Percentiles rank a stretch among this genome's conserved stretches.
Evolutionary conservation across 345 rosid genomes (phyloP).

Genomic region (Hibiscus syriacus): DNA sequence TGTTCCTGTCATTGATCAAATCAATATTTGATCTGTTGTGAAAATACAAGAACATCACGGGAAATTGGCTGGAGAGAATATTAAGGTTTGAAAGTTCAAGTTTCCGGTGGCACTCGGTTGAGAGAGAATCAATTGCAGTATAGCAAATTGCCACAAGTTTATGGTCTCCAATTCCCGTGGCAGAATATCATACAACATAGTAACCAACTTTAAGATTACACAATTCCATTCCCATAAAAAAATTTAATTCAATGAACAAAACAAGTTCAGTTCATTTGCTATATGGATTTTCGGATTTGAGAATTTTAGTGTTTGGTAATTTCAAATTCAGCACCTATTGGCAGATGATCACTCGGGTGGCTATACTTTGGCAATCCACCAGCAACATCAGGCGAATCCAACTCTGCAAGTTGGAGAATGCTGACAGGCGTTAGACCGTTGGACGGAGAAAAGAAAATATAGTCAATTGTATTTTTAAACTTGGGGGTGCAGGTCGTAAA

Average conservation of each 20-base stretch:
- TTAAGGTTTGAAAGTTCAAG: too few species aligned
- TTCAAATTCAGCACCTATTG: slow-evolving; percentile 83
- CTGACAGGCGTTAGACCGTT: slow-evolving; percentile 49
- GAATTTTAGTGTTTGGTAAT: slow-evolving; percentile 28
- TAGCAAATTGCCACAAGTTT: too few species aligned
- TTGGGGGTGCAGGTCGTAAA: slow-evolving; percentile 89
- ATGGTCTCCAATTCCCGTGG: too few species aligned
- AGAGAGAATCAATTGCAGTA: too few species aligned
- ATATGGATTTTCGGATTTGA: not conserved
- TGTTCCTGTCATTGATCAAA: too few species aligned
- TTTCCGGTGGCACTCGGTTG: too few species aligned
- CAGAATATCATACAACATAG: too few species aligned
- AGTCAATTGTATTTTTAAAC: slow-evolving; percentile 73
- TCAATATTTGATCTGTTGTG: too few species aligned
- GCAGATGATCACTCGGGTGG: slow-evolving; percentile 96
- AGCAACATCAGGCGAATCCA: slow-evolving; percentile 44
- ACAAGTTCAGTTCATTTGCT: not conserved
- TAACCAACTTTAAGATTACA: not conserved
- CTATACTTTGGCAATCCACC: slow-evolving; percentile 69
- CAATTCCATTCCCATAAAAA: not conserved
- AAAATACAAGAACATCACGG: too few species aligned
- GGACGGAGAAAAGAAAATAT: slow-evolving; percentile 66
- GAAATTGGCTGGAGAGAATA: too few species aligned
- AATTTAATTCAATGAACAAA: not conserved
- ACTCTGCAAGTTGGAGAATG: slow-evolving; percentile 61